phyloP scores from a whole-genome alignment of 805 yeast species.

The Hanseniaspora nectarophila region DNA sequence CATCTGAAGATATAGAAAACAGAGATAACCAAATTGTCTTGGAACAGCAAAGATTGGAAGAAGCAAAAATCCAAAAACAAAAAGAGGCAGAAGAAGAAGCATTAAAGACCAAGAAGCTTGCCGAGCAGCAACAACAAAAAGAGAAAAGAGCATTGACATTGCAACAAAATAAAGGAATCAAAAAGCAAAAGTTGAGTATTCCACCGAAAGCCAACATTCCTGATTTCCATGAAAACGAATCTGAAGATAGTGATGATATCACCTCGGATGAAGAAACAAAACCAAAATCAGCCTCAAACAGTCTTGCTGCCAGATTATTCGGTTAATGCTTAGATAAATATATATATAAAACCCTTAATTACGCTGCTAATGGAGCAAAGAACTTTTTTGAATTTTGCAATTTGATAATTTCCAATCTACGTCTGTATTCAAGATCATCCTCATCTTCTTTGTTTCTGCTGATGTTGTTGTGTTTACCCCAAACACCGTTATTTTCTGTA shows the following conservation, averaged over 20 bases:
- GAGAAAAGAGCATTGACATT: neutral
- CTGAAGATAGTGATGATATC: slow-evolving; percentile 15
- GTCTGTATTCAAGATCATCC: slow-evolving; percentile 16
- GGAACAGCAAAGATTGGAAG: neutral
- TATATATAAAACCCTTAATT: no score
- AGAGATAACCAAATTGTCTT: neutral
- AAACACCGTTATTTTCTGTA: slow-evolving; percentile 36
- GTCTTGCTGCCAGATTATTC: slow-evolving; percentile 7
- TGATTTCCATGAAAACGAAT: slow-evolving; percentile 3
- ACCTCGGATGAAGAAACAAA: slow-evolving; percentile 21
- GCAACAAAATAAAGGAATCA: neutral
- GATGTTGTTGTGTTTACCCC: slow-evolving; percentile 18
- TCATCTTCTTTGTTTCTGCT: neutral
- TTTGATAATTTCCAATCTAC: slow-evolving; percentile 18
- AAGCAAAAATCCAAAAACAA: slow-evolving; percentile 13
- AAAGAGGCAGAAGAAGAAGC: slow-evolving; percentile 21
- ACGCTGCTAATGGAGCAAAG: slow-evolving; percentile 26
- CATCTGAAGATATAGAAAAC: slow-evolving; percentile 4
- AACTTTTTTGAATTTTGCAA: slow-evolving; percentile 20
- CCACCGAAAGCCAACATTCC: neutral
- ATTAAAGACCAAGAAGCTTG: neutral
- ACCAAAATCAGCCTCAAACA: slow-evolving; percentile 16
- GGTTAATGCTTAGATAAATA: neutral
- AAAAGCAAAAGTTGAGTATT: neutral
- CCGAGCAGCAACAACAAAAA: neutral